phyloP scores from a whole-genome alignment of 1,284 basidiomycete species.

The Ustilago vetiveriae region DNA sequence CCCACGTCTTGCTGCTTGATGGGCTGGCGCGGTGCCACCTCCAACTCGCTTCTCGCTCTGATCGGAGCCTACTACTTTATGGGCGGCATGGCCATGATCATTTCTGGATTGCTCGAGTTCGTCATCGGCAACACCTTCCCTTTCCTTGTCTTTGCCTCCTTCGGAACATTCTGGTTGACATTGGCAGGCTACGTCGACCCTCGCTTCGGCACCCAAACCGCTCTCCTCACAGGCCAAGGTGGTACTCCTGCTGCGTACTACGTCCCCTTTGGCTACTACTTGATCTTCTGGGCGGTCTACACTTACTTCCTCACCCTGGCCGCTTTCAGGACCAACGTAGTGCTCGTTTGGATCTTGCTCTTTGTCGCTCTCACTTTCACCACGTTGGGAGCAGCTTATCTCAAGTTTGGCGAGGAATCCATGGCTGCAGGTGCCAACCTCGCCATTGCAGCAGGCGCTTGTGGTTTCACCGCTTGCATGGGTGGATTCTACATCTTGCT shows the following conservation, averaged over 20 bases:
- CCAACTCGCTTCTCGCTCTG: conserved; percentile 38
- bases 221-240: conserved; percentile 24
- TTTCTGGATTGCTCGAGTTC: conserved; percentile 40
- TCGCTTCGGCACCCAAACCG: conserved; percentile 14
- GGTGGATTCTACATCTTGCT: conserved; percentile 48
- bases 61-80: conserved; percentile 45
- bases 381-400: conserved; percentile 38
- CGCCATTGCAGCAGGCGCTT: conserved; percentile 37
- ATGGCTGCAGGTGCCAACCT: conserved; percentile 16
- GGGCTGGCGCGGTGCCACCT: conserved; percentile 47
- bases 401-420: conserved; percentile 28
- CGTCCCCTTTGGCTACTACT: conserved; percentile 38
- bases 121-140: conserved; percentile 56
- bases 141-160: conserved; percentile 47
- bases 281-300: conserved; percentile 50
- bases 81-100: conserved; percentile 35
- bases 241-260: conserved; percentile 25
- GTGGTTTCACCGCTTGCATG: conserved; percentile 48
- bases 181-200: conserved; percentile 45
- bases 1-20: conserved; percentile 51
- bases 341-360: conserved; percentile 51
- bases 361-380: conserved; percentile 50
- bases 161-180: conserved; percentile 51
- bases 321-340: conserved; percentile 47
- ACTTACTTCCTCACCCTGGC: conserved; percentile 51